Evolutionary conservation across 306 rosid species (phyloP), one percentile per base, ranked within the genome.

Genomic region (Cicer chorassanicum): DNA sequence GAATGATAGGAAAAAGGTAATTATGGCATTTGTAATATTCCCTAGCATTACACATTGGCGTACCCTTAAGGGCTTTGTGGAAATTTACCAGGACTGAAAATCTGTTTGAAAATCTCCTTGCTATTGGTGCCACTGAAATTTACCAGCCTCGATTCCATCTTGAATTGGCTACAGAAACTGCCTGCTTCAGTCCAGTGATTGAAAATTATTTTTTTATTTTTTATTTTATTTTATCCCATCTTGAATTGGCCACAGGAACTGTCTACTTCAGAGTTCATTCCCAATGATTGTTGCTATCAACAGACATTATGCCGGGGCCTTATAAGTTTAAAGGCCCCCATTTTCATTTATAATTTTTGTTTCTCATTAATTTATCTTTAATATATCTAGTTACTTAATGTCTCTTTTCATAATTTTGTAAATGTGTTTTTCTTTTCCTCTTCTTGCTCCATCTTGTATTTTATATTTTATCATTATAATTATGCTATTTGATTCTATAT

Each of bases 321-420:
- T 29, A 29, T 29, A 29, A 29, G 1, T 0, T 29, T 29, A 29
- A 4, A 5, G 29, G 36, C 1, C 53, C 15, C 53, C 53, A 48
- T 49, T 49, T 49, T n/a, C 19, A 49, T 49, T 49, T 49, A 49
- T 49, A 49, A 29, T 29, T 29, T n/a, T 49, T 49, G 55, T 49
- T 49, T 49, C 55, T 49, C 55, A n/a, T n/a, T 49, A 49, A 49
- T 49, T 49, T 49, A 49, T 49, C 8, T 49, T 49, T 49, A 49
- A 2, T 13, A n/a, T n/a, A 49, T 49, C 9, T 49, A 13, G 3
- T 48, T 48, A 49, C 16, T n/a, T 49, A 14, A n/a, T 6, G 16
- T 15, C 9, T 53, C 29, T 56, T 56, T 56, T 2, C 38, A 21
- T 38, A 21, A 9, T 14, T 9, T 1, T 8, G 9, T 54, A 53